phyloP scores from a whole-genome alignment of 495 filamentous ascomycete genomes.

The Schizothecium vesticola region DNA sequence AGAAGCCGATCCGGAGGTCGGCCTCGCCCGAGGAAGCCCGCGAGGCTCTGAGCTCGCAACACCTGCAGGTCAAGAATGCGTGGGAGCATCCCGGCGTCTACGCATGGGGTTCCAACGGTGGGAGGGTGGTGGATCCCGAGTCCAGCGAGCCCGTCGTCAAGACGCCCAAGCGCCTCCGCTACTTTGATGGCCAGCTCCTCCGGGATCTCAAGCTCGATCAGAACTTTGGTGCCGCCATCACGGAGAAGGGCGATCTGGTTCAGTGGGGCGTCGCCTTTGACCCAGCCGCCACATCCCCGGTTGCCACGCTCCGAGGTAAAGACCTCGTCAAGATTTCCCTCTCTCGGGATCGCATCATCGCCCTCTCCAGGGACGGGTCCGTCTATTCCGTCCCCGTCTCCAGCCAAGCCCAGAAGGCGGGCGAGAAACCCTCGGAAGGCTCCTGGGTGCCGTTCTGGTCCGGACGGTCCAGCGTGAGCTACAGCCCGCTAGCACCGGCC shows the following conservation, averaged over 20 bases:
- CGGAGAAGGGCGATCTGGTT: constrained; percentile 80
- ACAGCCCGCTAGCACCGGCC: constrained; percentile 63
- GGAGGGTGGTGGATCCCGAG: constrained; percentile 76
- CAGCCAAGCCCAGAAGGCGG: constrained; percentile 57
- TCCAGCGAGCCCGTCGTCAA: constrained; percentile 73
- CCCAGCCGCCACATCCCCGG: constrained; percentile 44
- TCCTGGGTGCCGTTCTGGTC: constrained; percentile 81
- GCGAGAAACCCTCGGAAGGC: constrained; percentile 53
- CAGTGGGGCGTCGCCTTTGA: constrained; percentile 87
- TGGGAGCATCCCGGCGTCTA: constrained; percentile 89
- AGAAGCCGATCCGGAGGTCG: constrained; percentile 49
- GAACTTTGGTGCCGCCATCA: constrained; percentile 81
- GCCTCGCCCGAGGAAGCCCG: constrained; percentile 61
- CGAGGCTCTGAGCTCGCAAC: constrained; percentile 68
- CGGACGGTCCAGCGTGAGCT: constrained; percentile 47
- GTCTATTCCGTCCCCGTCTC: constrained; percentile 86
- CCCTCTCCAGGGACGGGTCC: constrained; percentile 66
- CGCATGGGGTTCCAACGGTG: constrained; percentile 87
- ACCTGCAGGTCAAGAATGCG: constrained; percentile 80
- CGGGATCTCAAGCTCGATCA: constrained; percentile 82
- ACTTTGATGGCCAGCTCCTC: constrained; percentile 79
- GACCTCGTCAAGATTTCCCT: constrained; percentile 65
- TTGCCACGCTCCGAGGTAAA: constrained; percentile 73
- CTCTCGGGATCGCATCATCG: constrained; percentile 77
- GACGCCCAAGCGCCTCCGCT: constrained; percentile 68